Evolutionary conservation across 108 stramenopile species (phyloP).

Genomic region (Nitzschia sp.): DNA sequence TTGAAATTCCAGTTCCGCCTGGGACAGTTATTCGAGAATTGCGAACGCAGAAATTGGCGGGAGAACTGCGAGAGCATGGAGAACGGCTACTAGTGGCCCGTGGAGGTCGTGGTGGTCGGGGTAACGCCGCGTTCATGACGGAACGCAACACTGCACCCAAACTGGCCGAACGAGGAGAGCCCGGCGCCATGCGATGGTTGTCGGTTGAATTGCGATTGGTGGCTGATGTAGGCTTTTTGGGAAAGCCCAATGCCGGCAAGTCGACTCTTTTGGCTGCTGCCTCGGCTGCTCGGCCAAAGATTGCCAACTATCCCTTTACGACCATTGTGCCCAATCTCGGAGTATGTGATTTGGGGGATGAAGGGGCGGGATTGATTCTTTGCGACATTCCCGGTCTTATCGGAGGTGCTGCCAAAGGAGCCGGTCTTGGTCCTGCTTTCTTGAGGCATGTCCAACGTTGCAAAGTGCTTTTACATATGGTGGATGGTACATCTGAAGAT

Average conservation of each 20-base stretch:
- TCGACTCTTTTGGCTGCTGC: slow-evolving; percentile 88
- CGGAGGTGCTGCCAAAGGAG: slow-evolving; percentile 82
- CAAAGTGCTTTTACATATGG: slow-evolving; percentile 91
- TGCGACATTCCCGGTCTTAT: slow-evolving; percentile 95
- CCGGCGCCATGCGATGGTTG: slow-evolving; percentile 88
- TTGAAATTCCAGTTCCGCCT: slow-evolving; percentile 82
- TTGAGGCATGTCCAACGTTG: slow-evolving; percentile 91
- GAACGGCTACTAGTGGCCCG: slow-evolving; percentile 85
- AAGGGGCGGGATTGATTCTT: slow-evolving; percentile 82
- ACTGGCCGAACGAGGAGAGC: slow-evolving; percentile 89
- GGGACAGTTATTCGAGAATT: slow-evolving; percentile 93
- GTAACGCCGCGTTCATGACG: slow-evolving; percentile 94
- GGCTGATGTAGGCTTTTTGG: slow-evolving; percentile 97
- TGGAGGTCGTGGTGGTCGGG: slow-evolving; percentile 94
- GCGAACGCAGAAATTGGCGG: slow-evolving; percentile 81
- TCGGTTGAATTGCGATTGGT: slow-evolving; percentile 89
- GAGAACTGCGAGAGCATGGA: slow-evolving; percentile 83
- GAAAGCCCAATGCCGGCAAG: slow-evolving; percentile 99
- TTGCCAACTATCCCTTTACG: slow-evolving; percentile 98
- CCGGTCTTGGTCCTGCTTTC: slow-evolving; percentile 90
- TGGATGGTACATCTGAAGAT: slow-evolving; percentile 93
- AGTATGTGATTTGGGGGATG: slow-evolving; percentile 85
- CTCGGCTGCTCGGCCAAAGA: slow-evolving; percentile 91
- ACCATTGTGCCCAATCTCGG: slow-evolving; percentile 97
- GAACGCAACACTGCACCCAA: slow-evolving; percentile 81